Percentiles rank a stretch among this genome's conserved stretches.
Evolutionary conservation across 1,284 basidiomycete genomes (phyloP).

Genomic region (Heterobasidion irregulare): DNA sequence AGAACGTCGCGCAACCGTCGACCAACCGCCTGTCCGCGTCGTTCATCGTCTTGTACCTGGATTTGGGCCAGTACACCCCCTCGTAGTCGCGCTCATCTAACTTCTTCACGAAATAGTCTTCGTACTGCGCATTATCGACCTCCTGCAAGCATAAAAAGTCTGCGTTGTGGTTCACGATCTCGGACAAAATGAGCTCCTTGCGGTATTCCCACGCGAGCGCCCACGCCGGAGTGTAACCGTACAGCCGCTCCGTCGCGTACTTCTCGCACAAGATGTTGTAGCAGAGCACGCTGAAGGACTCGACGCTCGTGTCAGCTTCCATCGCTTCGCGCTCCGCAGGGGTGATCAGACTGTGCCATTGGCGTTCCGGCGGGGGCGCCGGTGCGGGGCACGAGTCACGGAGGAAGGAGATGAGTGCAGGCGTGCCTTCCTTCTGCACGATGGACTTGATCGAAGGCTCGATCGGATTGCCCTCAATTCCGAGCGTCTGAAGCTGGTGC

Average conservation of each 20-base stretch:
- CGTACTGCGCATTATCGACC: slow-evolving; percentile 89
- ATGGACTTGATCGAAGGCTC: slow-evolving; percentile 72
- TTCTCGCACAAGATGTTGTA: slow-evolving; percentile 97
- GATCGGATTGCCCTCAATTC: slow-evolving; percentile 94
- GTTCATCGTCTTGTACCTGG: slow-evolving; percentile 90
- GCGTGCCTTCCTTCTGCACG: slow-evolving; percentile 90
- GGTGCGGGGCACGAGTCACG: slow-evolving; percentile 85
- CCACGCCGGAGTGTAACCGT: slow-evolving; percentile 97
- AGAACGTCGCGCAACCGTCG: slow-evolving; percentile 97
- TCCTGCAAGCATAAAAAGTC: slow-evolving; percentile 96
- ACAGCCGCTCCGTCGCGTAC: slow-evolving; percentile 85
- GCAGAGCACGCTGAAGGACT: slow-evolving; percentile 77
- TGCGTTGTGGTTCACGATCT: slow-evolving; percentile 77
- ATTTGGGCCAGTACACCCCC: slow-evolving; percentile 92
- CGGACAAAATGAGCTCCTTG: slow-evolving; percentile 84
- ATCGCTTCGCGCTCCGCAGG: slow-evolving; percentile 58
- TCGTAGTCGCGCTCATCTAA: slow-evolving; percentile 81
- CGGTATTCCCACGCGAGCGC: slow-evolving; percentile 94
- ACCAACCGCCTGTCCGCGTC: slow-evolving; percentile 82
- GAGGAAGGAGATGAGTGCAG: slow-evolving; percentile 80
- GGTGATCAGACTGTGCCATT: slow-evolving; percentile 74
- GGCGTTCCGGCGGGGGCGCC: slow-evolving; percentile 74
- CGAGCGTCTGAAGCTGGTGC: slow-evolving; percentile 89
- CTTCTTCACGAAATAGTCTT: slow-evolving; percentile 85
- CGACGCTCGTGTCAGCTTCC: slow-evolving; percentile 46